Evolutionary conservation across 768 basidiomycete species (phyloP).

Genomic region (Trametes sanguinea): DNA sequence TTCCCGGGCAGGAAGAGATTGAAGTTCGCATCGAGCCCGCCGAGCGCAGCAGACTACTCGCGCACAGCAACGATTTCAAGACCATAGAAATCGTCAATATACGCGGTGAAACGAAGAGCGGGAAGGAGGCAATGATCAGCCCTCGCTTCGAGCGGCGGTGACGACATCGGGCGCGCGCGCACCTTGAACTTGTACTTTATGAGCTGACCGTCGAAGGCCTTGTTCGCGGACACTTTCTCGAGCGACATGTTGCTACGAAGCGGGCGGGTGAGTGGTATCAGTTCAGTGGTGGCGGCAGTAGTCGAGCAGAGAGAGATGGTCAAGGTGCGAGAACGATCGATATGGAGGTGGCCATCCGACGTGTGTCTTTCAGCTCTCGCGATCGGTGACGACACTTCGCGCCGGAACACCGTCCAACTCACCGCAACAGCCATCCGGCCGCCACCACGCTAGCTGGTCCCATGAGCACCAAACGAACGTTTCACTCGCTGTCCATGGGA

Average conservation of each 20-base stretch:
- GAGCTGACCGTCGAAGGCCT: slow-evolving; percentile 77
- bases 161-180: slow-evolving; percentile 27
- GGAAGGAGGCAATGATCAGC: slow-evolving; percentile 1
- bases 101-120: neutral
- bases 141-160: slow-evolving; percentile 3
- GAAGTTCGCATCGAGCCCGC: slow-evolving; percentile 72
- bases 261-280: neutral
- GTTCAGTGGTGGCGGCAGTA: neutral
- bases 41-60: slow-evolving; percentile 67
- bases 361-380: neutral
- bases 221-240: slow-evolving; percentile 74
- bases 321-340: slow-evolving; percentile 9
- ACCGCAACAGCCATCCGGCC: neutral
- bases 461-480: neutral
- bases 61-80: neutral
- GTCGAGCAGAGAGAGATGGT: neutral
- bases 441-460: neutral
- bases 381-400: slow-evolving; percentile 15
- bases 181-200: slow-evolving; percentile 88
- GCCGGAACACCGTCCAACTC: neutral
- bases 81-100: neutral
- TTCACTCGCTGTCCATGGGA: neutral
- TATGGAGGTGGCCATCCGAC: neutral
- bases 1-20: slow-evolving; percentile 85
- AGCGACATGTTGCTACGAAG: slow-evolving; percentile 36